Base-by-base conservation (phyloP, 164 flowering plant genomes). In the Liquidambar formosana region DNA sequence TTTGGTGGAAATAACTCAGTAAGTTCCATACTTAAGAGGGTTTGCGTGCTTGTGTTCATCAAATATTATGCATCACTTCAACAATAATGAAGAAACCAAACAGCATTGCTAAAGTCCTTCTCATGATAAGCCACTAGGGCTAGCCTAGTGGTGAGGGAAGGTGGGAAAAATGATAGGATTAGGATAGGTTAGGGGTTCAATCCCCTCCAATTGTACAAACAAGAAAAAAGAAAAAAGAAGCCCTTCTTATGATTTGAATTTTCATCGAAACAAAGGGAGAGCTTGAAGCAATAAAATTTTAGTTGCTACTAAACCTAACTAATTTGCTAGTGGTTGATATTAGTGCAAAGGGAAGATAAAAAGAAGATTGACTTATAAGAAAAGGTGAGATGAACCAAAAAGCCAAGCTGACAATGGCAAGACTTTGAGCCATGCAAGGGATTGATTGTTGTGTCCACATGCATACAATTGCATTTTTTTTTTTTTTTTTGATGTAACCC, bases 351-450 rank as follows among this genome's bases (percentile, higher is more conserved):
- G 15, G 58, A 16, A 48, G 23, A 47, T n/a, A 43, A 56, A 53
- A 76, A 57, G 72, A 21, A 64, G 49, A 66, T 49, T 46, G 65
- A 68, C 67, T 69, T 54, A 48, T 57, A 19, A 70, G 6, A 33
- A 63, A 71, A 49, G 68, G 52, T 15, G 49, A 45, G 57, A 4
- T 16, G 12, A 21, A 38, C 45, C 25, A 18, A 71, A 43, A 73
- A 71, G 72, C 41, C 68, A 75, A 74, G 52, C 78, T 65, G 61
- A 67, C 66, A 78, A 52, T 61, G 71, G 69, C 14, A 41, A 68
- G 68, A 61, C 33, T 76, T 75, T 67, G 61, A 75, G 73, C 83
- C 82, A 77, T 77, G 85, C 81, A 79, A 75, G 66, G 66, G 28
- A 54, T 62, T 68, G 57, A 48, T 58, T 22, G 38, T 10, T 43